These are phyloP conservation scores for Torulaspora delbrueckii DNA, from an alignment of 805 yeast genomes.

Conservation along the genomic window DNA sequence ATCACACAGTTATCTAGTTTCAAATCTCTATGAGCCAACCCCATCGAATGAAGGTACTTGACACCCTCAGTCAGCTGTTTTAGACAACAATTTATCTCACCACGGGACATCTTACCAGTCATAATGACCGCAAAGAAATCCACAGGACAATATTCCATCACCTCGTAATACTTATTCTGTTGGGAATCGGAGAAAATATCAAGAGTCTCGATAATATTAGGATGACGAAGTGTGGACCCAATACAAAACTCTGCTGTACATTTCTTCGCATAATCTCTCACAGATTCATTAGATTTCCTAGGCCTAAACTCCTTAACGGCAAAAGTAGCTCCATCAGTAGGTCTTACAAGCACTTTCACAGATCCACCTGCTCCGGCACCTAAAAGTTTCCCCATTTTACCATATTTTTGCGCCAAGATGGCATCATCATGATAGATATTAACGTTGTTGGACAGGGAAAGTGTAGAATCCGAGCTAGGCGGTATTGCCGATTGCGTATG, in stretches of 20 bases:
- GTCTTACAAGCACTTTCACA: slow-evolving; percentile 65
- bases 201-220: slow-evolving; percentile 71
- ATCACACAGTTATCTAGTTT: slow-evolving; percentile 81
- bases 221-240: slow-evolving; percentile 77
- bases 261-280: slow-evolving; percentile 76
- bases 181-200: slow-evolving; percentile 58
- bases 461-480: slow-evolving; percentile 34
- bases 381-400: slow-evolving; percentile 65
- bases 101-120: slow-evolving; percentile 78
- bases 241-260: slow-evolving; percentile 87
- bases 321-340: slow-evolving; percentile 64
- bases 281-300: slow-evolving; percentile 60
- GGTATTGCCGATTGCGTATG: slow-evolving; percentile 37
- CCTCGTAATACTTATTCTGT: slow-evolving; percentile 67
- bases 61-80: slow-evolving; percentile 73
- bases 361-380: slow-evolving; percentile 91
- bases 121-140: slow-evolving; percentile 84
- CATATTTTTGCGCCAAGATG: slow-evolving; percentile 55
- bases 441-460: slow-evolving; percentile 32
- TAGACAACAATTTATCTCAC: slow-evolving; percentile 76
- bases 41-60: slow-evolving; percentile 66
- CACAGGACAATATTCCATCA: slow-evolving; percentile 81
- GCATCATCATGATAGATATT: slow-evolving; percentile 49
- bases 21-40: slow-evolving; percentile 78
- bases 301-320: slow-evolving; percentile 83